Conservation (phyloP, 192 early-diverging fungal genomes). For the Rhizophagus clarus region DNA sequence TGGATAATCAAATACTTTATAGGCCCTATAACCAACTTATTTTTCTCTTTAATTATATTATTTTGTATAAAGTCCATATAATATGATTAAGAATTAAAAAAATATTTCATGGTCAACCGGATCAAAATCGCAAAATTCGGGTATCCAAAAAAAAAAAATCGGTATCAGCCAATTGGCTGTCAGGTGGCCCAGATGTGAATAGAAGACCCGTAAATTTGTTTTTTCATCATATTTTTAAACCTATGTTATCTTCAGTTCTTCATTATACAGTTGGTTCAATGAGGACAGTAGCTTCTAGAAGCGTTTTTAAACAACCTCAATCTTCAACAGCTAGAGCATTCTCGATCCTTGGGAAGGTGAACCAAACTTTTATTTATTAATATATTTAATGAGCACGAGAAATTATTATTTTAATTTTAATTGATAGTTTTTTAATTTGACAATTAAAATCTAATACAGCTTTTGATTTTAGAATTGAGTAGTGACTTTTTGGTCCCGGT, state of each 20-base stretch:
- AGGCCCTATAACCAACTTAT: too few species aligned
- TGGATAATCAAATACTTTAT: too few species aligned
- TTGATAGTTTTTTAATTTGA: background rate
- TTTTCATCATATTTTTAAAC: background rate
- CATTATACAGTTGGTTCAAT: background rate
- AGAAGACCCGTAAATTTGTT: too few species aligned
- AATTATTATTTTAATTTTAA: background rate
- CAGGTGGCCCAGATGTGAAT: too few species aligned
- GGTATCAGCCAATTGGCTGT: too few species aligned
- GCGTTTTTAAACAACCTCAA: background rate
- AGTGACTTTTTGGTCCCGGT: slow-evolving; percentile 55
- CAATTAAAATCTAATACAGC: background rate
- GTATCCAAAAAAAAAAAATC: too few species aligned
- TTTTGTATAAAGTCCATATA: too few species aligned
- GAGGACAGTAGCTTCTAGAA: background rate
- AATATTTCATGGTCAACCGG: too few species aligned
- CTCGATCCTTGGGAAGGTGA: slow-evolving; percentile 10
- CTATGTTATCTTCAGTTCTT: slow-evolving; percentile 12
- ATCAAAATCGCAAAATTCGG: too few species aligned
- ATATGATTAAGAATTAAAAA: too few species aligned
- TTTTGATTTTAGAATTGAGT: slow-evolving; percentile 6
- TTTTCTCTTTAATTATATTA: too few species aligned
- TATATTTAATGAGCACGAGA: too few species aligned
- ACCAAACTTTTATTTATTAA: background rate
- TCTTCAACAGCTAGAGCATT: background rate